Percentiles rank a stretch among this genome's conserved stretches.
phyloP scores from a whole-genome alignment of 2,329 filamentous ascomycete genomes.

The Leptographium flavum region DNA sequence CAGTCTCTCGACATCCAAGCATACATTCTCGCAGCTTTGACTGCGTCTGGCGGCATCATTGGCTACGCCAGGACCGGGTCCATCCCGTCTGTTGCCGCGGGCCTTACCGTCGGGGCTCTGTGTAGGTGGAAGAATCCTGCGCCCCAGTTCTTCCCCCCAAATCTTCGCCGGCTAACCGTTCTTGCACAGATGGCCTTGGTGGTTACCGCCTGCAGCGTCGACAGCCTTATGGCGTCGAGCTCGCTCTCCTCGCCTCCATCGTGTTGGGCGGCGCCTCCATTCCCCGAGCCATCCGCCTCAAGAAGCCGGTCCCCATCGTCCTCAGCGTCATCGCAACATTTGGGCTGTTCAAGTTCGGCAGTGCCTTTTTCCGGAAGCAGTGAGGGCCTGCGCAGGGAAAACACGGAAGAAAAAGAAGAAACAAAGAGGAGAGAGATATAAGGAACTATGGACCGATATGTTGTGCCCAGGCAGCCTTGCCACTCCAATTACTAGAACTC shows the following conservation, averaged over 20 bases:
- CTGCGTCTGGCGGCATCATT: slow-evolving; percentile 72
- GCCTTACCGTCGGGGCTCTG: slow-evolving; percentile 61
- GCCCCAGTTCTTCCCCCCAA: neutral
- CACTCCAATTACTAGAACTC: neutral
- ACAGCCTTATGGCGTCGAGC: slow-evolving; percentile 70
- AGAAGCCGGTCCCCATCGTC: slow-evolving; percentile 72
- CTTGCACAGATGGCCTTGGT: slow-evolving; percentile 53
- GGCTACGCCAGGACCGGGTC: slow-evolving; percentile 79
- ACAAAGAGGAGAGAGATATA: neutral
- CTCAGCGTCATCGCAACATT: slow-evolving; percentile 68
- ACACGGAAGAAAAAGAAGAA: neutral
- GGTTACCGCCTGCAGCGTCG: slow-evolving; percentile 65
- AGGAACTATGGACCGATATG: neutral
- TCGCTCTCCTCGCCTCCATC: slow-evolving; percentile 78
- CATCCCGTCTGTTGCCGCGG: slow-evolving; percentile 73
- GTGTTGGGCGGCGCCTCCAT: slow-evolving; percentile 73
- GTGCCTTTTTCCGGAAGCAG: slow-evolving; percentile 38
- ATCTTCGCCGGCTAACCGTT: neutral
- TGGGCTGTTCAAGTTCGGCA: slow-evolving; percentile 68
- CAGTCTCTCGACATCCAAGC: slow-evolving; percentile 38
- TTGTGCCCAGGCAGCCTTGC: neutral
- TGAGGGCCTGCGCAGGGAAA: slow-evolving; percentile 12
- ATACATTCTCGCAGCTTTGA: slow-evolving; percentile 65
- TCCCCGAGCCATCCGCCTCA: slow-evolving; percentile 68
- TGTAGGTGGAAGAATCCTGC: slow-evolving; percentile 25